Base-by-base conservation (phyloP, 179 eudicot species). In the Silene coronaria region DNA sequence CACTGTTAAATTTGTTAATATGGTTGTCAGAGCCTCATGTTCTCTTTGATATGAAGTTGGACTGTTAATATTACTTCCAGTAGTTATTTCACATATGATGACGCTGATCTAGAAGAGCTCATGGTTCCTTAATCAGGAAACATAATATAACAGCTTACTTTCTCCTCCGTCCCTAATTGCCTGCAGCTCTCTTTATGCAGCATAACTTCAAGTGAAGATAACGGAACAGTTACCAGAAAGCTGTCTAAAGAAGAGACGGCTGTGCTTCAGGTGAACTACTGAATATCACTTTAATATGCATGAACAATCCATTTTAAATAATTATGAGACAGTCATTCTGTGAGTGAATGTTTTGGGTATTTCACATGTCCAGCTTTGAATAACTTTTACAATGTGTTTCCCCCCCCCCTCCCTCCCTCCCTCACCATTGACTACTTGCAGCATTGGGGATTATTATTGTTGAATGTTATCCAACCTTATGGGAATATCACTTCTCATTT, bases 181-280 rank as follows among this genome's bases (percentile, higher is more conserved):
- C 38, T n/a, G 3, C 32, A 53, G 34, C 70, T 75, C 57, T 75
- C 13, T 61, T 76, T 28, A 42, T 71, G 60, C 87, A 89, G 97
- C 83, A 80, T 84, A 59, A 82, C 42, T 80, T 82, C 97, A 32
- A 85, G 66, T 71, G 87, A 92, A 81, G 85, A 88, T 73, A 79
- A 79, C 48, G 55, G 78, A 19, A 73, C 85, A 38, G 83, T 79
- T 66, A 76, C 67, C 36, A 83, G 74, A 51, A 84, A 86, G 80
- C 75, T 88, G 42, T 85, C 97, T n/a, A 87, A 82, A 79, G 92
- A 89, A 79, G 90, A 88, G 85, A 89, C 75, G 72, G 86, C 86
- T 75, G 83, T 32, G 58, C 87, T 95, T 80, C 87, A 89, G 97
- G 99, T 95, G 76, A 58, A 83, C 62, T 32, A 23, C 61, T 74